Base-by-base conservation (phyloP, 2,329 filamentous ascomycete species). In the Neofusicoccum sp. region DNA sequence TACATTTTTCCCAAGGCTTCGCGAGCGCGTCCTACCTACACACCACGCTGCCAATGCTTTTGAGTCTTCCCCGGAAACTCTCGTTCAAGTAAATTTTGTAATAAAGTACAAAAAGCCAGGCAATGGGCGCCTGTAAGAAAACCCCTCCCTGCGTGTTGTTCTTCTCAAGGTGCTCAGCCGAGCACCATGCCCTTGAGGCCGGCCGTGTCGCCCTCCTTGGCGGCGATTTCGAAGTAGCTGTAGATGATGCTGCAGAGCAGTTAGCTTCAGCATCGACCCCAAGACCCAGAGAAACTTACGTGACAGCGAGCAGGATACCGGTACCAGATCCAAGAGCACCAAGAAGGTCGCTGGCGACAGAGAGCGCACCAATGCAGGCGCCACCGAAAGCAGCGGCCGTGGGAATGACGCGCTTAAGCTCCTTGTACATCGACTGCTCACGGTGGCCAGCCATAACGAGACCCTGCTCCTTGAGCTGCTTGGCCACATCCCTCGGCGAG, bases 351-450 rank as follows among this genome's bases (percentile, higher is more conserved):
- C 91, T 96, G 72, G 90, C 88, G 72, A 99, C 93, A 57, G 93
- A 98, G 66, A 99, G 87, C 69, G 90, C 93, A 82, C 95, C 95
- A 82, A 99, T 99, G 84, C 93, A 98, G 68, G 95, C 95, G 84
- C 95, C 95, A 79, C 96, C 95, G 68, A 99, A 99, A 71, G 96
- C 95, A 66, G 95, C 95, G 64, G 95, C 96, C 63, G 95, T 98
- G 65, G 95, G 96, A 67, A 99, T 99, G 71, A 99, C 95, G 73
- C 95, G 90, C 90, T 99, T 99, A 66, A 99, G 87, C 82, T 99
- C 95, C 85, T 96, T 96, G 87, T 99, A 99, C 95, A 99, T 99
- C 84, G 90, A 96, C 85, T 98, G 93, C 79, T 99, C 96, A 81
- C 95, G 91, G 84, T 99, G 95, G 74, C 95, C 95, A 72, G 95